Base-by-base conservation (phyloP, 495 filamentous ascomycete genomes). In the Stereocaulon alpinum region DNA sequence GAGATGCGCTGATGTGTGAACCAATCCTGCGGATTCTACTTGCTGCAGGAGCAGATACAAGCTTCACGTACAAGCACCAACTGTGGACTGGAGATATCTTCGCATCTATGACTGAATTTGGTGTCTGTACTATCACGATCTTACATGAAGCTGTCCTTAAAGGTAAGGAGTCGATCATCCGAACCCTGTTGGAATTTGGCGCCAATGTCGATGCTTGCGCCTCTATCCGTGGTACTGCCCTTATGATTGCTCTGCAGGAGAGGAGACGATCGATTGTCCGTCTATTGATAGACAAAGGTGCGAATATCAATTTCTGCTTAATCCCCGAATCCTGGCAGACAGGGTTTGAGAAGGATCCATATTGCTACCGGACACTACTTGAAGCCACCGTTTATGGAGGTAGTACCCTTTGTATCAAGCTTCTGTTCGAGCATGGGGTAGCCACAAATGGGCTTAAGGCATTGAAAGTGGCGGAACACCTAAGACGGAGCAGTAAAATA, bases 171-270 rank as follows among this genome's bases (percentile, higher is more conserved):
- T 32, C 24, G 6, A 56, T 56, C 41, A 10, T 17, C 22, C 54
- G 22, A 27, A 43, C 42, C 7, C 40, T 56, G 1, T 15, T 43
- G 32, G 10, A 37, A 37, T 29, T 34, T 2, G 40, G 41, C n/a
- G 40, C 41, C 22, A 34, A 45, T n/a, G 40, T 56, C 29, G 54
- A 56, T 27, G 41, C 54, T 22, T 56, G 41, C 41, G 44, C 41
- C 41, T 45, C 41, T 11, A 42, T 41, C n/a, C 54, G 18, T 27
- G 54, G 54, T 41, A 56, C 54, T 3, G 41, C 41, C 14, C 54
- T 56, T 41, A 56, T 45, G 54, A 34, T 56, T 10, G 40, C 54
- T 40, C 54, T 56, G 22, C 42, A 22, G 9, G 34, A n/a, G 17
- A 40, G 54, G 12, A 20, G 54, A n/a, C 37, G 18, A 34, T 9